phyloP scores from a whole-genome alignment of 257 asterid genomes.

The Parsonsia alboflavescens region DNA sequence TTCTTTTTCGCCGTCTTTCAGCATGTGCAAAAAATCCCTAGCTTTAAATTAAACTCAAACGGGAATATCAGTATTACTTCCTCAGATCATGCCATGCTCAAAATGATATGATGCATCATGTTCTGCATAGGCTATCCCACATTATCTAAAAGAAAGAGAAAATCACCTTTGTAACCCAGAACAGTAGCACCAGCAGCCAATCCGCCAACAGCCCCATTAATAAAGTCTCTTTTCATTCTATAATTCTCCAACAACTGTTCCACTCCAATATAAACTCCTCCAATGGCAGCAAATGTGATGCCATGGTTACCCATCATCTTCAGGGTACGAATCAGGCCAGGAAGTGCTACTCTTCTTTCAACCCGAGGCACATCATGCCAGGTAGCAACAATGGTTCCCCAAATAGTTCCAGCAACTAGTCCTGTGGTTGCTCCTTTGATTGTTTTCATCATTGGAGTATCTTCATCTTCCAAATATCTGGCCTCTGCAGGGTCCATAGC shows the following conservation, averaged over 20 bases:
- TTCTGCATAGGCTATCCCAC: not conserved
- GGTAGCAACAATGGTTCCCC: constrained; percentile 89
- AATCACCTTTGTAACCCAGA: constrained; percentile 78
- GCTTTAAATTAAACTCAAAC: not conserved
- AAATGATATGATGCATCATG: not conserved
- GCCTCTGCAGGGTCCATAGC: constrained; percentile 70
- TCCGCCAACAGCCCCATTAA: constrained; percentile 96
- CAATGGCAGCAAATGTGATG: constrained; percentile 84
- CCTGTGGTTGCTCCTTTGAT: constrained; percentile 81
- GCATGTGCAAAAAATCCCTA: not conserved
- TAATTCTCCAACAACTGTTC: constrained; percentile 72
- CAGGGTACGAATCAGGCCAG: constrained; percentile 82
- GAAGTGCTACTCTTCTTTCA: constrained; percentile 90
- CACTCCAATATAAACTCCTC: constrained; percentile 86
- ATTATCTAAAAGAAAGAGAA: not conserved
- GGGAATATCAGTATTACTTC: not conserved
- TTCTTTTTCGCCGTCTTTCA: not conserved
- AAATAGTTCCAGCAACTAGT: constrained; percentile 74
- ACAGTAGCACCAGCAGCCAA: constrained; percentile 88
- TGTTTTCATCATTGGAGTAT: constrained; percentile 51
- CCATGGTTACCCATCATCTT: constrained; percentile 96
- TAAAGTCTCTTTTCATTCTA: constrained; percentile 84
- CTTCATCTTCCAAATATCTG: constrained; percentile 78
- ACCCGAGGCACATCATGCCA: constrained; percentile 99
- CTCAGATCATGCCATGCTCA: not conserved